phyloP scores from a whole-genome alignment of 768 basidiomycete genomes.

The Galerina marginata region DNA sequence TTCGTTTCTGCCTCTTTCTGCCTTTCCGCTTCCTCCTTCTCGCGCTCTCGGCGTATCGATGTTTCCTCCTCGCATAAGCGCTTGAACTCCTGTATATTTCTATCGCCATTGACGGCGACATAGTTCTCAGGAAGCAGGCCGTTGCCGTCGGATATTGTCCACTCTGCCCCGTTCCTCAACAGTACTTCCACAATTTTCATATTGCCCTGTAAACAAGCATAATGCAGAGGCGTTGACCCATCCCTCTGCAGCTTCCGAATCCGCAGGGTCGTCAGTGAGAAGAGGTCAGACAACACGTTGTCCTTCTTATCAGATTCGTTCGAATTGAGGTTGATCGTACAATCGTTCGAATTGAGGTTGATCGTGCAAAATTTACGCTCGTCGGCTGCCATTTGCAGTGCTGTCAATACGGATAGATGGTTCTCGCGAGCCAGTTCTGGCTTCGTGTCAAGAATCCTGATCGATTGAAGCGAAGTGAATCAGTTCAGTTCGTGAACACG shows the following conservation, averaged over 20 bases:
- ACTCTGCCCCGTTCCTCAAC: background rate
- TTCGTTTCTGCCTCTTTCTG: too few species aligned
- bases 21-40: background rate
- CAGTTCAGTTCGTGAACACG: background rate
- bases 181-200: background rate
- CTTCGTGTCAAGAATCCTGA: background rate
- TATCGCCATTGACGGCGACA: background rate
- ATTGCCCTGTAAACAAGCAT: background rate
- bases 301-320: too few species aligned
- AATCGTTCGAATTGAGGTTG: too few species aligned
- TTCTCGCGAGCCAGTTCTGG: background rate
- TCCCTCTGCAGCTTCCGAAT: background rate
- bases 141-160: background rate
- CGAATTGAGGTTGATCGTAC: too few species aligned
- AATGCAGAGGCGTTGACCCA: conserved; percentile 3
- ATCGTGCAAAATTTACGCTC: background rate
- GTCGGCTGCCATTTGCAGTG: background rate
- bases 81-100: background rate
- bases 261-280: background rate
- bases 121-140: background rate
- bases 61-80: background rate
- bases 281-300: too few species aligned
- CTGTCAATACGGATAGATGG: background rate
- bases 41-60: background rate
- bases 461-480: too few species aligned